A percentile compares a stretch with the other conserved stretches of the same genome.
Conservation (phyloP, 169 alveolate species). For the Plasmodium gaboni region DNA sequence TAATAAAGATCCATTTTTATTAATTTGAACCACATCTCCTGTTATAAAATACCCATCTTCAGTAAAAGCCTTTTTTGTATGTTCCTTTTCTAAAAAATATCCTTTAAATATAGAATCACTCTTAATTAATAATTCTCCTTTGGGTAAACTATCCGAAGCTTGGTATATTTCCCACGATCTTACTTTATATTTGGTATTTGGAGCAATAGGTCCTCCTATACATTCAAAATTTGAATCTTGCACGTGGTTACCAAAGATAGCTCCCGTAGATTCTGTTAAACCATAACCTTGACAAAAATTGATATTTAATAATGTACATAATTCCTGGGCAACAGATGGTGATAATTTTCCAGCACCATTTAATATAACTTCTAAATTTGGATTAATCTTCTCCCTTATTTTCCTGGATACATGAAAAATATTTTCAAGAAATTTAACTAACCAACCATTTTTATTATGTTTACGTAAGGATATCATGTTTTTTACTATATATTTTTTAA, state of each 20-base stretch:
- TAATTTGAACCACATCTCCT: slow-evolving; percentile 94
- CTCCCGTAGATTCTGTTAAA: slow-evolving; percentile 46
- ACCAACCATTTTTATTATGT: not conserved
- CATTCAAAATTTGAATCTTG: not conserved
- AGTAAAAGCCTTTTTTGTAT: slow-evolving; percentile 88
- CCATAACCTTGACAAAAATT: slow-evolving; percentile 65
- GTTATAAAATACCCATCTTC: slow-evolving; percentile 94
- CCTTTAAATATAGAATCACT: slow-evolving; percentile 92
- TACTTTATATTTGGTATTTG: slow-evolving; percentile 10
- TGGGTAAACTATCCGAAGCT: slow-evolving; percentile 87
- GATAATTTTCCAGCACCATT: slow-evolving; percentile 70
- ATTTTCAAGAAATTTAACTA: not conserved
- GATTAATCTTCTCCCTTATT: slow-evolving; percentile 35
- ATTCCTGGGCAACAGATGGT: slow-evolving; percentile 15
- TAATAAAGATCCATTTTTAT: slow-evolving; percentile 89
- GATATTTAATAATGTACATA: slow-evolving; percentile 9
- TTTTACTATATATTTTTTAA: slow-evolving; percentile 17
- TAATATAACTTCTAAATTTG: not conserved
- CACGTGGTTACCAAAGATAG: not conserved
- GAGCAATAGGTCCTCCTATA: slow-evolving; percentile 38
- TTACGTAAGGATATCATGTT: not conserved
- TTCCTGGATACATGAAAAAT: slow-evolving; percentile 19
- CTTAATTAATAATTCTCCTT: slow-evolving; percentile 94
- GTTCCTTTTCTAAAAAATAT: slow-evolving; percentile 91
- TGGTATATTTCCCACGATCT: slow-evolving; percentile 59